Percentiles rank a stretch among this genome's conserved stretches.
Evolutionary conservation across 768 basidiomycete species (phyloP).

Genomic region (Inosperma sp.): DNA sequence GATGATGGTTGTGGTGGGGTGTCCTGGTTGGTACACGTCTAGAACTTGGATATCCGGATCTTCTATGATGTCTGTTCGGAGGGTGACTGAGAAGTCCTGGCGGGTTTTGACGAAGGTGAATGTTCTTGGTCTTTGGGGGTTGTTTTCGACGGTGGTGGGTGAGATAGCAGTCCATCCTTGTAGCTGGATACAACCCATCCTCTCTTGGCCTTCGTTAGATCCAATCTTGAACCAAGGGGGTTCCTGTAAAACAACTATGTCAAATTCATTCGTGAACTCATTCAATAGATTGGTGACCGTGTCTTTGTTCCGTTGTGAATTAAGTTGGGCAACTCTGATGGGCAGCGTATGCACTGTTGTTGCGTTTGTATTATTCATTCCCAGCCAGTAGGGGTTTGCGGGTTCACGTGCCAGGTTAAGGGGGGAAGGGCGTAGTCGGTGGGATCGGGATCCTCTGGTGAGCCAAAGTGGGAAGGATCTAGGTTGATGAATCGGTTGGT

Average conservation of each 20-base stretch:
- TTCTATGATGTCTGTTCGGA: conserved; percentile 1
- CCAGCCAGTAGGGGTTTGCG: neutral
- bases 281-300: conserved; percentile 15
- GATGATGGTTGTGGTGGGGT: conserved; percentile 12
- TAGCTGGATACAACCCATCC: conserved; percentile 7
- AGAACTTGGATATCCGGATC: conserved; percentile 20
- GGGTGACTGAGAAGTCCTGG: conserved; percentile 3
- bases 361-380: neutral
- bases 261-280: conserved; percentile 13
- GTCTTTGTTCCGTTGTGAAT: conserved; percentile 15
- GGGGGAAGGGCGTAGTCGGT: neutral
- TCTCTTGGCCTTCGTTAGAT: conserved; percentile 8
- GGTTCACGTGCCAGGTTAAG: neutral
- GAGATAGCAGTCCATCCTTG: conserved; percentile 1
- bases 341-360: neutral
- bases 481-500: neutral
- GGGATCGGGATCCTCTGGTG: neutral
- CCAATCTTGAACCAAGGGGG: conserved; percentile 23
- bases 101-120: neutral
- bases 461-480: neutral
- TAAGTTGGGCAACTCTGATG: conserved; percentile 15
- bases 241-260: conserved; percentile 25
- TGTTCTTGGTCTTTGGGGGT: neutral
- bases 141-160: neutral
- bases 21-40: conserved; percentile 14